Evolutionary conservation across 768 basidiomycete genomes (phyloP).

Genomic region (Trametes elegans): DNA sequence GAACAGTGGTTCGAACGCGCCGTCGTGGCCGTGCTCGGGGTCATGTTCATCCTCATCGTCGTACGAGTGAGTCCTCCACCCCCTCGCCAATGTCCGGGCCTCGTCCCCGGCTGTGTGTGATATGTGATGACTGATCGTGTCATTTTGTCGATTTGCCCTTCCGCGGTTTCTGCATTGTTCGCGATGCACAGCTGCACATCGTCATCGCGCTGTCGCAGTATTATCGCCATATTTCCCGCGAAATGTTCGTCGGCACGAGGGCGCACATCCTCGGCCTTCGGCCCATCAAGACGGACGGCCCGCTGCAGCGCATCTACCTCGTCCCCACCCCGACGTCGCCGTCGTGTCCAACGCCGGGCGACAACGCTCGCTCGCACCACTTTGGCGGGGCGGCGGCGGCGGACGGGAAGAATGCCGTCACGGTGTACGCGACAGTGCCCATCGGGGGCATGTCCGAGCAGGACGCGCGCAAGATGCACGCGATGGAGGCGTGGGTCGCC

Average conservation of each 20-base stretch:
- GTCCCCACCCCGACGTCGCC: slow-evolving; percentile 42
- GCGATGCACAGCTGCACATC: slow-evolving; percentile 60
- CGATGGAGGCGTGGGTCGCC: slow-evolving; percentile 67
- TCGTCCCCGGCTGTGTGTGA: neutral
- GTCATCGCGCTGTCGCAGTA: slow-evolving; percentile 69
- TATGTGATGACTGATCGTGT: slow-evolving; percentile 1
- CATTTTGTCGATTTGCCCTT: neutral
- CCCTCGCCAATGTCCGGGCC: neutral
- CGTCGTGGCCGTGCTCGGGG: slow-evolving; percentile 53
- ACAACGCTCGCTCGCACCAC: slow-evolving; percentile 4
- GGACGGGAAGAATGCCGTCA: slow-evolving; percentile 21
- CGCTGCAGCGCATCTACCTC: slow-evolving; percentile 62
- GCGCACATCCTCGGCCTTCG: slow-evolving; percentile 34
- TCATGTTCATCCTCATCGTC: slow-evolving; percentile 61
- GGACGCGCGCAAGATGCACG: slow-evolving; percentile 47
- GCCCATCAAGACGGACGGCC: slow-evolving; percentile 25
- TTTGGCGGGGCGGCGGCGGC: too few relatives aligned
- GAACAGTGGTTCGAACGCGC: slow-evolving; percentile 75
- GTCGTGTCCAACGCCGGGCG: slow-evolving; percentile 11
- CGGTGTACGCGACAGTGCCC: slow-evolving; percentile 75
- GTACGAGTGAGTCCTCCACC: slow-evolving; percentile 52
- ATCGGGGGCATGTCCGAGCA: slow-evolving; percentile 52
- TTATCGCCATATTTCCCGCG: slow-evolving; percentile 50
- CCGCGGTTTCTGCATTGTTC: neutral
- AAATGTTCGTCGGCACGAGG: slow-evolving; percentile 9